A percentile compares a stretch with the other conserved stretches of the same genome.
Evolutionary conservation across 306 rosid genomes (phyloP).

Genomic region (Vicia sativa): DNA sequence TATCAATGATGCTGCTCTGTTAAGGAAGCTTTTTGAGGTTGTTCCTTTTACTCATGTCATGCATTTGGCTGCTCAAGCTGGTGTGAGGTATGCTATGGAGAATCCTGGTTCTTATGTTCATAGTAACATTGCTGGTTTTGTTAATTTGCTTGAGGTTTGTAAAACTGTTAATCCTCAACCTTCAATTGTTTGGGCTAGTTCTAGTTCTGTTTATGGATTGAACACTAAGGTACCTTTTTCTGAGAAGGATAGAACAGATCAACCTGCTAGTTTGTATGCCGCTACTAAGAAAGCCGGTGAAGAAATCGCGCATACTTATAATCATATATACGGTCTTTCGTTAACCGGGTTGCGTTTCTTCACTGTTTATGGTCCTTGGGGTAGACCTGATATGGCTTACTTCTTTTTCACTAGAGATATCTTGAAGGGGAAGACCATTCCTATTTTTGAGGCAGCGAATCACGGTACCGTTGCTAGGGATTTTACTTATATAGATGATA

Average conservation of each 20-base stretch:
- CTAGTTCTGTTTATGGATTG: constrained; percentile 96
- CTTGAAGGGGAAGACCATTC: constrained; percentile 76
- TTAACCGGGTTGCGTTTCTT: constrained; percentile 88
- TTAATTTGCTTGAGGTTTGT: constrained; percentile 86
- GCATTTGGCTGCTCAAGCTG: constrained; percentile 99
- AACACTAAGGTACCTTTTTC: constrained; percentile 94
- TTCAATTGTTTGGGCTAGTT: constrained; percentile 95
- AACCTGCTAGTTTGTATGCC: constrained; percentile 93
- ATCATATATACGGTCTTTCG: constrained; percentile 91
- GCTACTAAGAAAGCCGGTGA: constrained; percentile 99
- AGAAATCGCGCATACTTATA: constrained; percentile 93
- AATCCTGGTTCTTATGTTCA: constrained; percentile 95
- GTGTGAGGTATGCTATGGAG: constrained; percentile 99
- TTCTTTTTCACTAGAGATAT: constrained; percentile 90
- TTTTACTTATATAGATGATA: constrained; percentile 96
- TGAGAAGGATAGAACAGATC: constrained; percentile 84
- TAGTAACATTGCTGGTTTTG: constrained; percentile 94
- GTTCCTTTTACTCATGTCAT: constrained; percentile 93
- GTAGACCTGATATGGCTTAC: constrained; percentile 97
- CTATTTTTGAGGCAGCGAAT: constrained; percentile 80
- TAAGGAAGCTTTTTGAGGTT: constrained; percentile 87
- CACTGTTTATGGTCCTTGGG: constrained; percentile 99
- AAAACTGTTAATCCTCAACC: constrained; percentile 87
- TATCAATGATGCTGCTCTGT: constrained; percentile 70
- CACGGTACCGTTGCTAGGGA: constrained; percentile 95